Evolutionary conservation across 805 yeast genomes (phyloP).

Genomic region (Hanseniaspora occidentalis): DNA sequence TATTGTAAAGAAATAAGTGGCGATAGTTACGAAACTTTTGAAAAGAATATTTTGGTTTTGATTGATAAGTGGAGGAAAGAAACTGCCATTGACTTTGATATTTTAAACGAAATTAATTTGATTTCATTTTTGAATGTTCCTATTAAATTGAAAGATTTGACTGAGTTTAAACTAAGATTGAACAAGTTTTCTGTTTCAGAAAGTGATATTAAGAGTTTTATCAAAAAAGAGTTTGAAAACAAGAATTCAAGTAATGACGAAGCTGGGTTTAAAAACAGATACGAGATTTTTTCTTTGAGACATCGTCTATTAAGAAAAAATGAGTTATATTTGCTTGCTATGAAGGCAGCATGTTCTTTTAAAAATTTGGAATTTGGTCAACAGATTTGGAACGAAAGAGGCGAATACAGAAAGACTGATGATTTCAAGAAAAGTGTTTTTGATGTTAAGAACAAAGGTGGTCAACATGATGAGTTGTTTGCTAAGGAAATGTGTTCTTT

Average conservation of each 20-base stretch:
- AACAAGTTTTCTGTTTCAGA: slow-evolving; percentile 17
- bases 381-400: slow-evolving; percentile 68
- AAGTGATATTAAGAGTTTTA: slow-evolving; percentile 12
- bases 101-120: slow-evolving; percentile 14
- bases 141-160: slow-evolving; percentile 14
- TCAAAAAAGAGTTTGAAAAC: slow-evolving; percentile 6
- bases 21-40: slow-evolving; percentile 12
- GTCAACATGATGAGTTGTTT: slow-evolving; percentile 47
- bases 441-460: slow-evolving; percentile 23
- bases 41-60: slow-evolving; percentile 10
- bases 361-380: slow-evolving; percentile 48
- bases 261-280: slow-evolving; percentile 10
- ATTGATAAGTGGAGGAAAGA: slow-evolving; percentile 10
- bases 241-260: slow-evolving; percentile 1
- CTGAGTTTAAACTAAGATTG: slow-evolving; percentile 17
- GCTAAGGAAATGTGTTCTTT: slow-evolving; percentile 59
- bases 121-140: slow-evolving; percentile 19
- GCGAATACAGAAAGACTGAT: slow-evolving; percentile 46
- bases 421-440: slow-evolving; percentile 33
- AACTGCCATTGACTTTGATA: slow-evolving; percentile 9
- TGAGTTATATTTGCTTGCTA: slow-evolving; percentile 43
- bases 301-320: slow-evolving; percentile 31
- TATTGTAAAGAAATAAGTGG: slow-evolving; percentile 1
- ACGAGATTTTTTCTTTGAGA: slow-evolving; percentile 14
- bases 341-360: slow-evolving; percentile 52